Base-by-base conservation (phyloP, 768 basidiomycete genomes). In the Tricholoma sp. region DNA sequence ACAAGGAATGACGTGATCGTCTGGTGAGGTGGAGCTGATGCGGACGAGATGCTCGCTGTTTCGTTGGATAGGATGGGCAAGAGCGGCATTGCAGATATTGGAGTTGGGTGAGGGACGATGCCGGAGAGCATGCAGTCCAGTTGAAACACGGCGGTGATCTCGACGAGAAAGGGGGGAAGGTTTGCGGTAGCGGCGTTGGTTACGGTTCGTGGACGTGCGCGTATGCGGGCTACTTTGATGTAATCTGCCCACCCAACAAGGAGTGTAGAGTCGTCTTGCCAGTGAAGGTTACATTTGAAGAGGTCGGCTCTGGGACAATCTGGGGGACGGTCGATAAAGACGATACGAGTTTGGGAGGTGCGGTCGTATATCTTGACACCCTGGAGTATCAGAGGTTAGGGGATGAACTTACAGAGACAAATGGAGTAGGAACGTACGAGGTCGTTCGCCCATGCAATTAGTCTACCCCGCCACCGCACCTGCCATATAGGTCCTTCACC, bases 401-500 rank as follows among this genome's bases (percentile, higher is more conserved):
- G 4, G 12, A 56, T n/a, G 41, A 11, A 39, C 8, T 33, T 31
- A 24, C 34, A 9, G 7, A 58, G 4, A 42, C 49, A 24, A 39
- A 54, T 17, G 17, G 24, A 24, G 36, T 33, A 50, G n/a, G 33
- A 48, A 20, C 47, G 32, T 69, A 94, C 93, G 42, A 85, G 63
- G 67, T 99, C 97, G 62, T 94, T 97, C 3, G 95, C 93, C 97
- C 97, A 99, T 0, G 94, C 94, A 61, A 98, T 93, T 31, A 97
- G 75, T 49, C 81, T 81, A 1, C 85, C 87, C 64, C 84, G 77
- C 97, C 97, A 98, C 56, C 88, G 80, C 9, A 87, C 84, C 52
- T 86, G 85, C 94, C 94, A 98, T 52, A 99, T 91, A 0, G 97
- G 92, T 10, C 96, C 97, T 72, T 98, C 97, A 4, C 88, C 90